Evolutionary conservation across 1,139 yeast genomes (phyloP).

Genomic region (Scheffersomyces segobiensis): DNA sequence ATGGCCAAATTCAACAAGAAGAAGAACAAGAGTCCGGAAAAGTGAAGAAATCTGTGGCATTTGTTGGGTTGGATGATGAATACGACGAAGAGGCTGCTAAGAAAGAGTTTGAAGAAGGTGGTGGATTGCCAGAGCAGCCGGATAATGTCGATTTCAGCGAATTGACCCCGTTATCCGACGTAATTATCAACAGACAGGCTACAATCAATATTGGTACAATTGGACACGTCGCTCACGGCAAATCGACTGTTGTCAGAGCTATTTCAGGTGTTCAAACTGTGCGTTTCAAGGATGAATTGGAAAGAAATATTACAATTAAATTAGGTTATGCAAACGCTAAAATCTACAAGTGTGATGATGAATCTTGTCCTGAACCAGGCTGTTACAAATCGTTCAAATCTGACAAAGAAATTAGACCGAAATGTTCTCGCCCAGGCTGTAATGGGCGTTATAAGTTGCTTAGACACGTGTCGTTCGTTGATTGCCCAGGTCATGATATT

Average conservation of each 20-base stretch:
- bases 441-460: constrained; percentile 81
- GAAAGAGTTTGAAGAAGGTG: constrained; percentile 95
- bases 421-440: constrained; percentile 83
- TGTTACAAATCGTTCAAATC: constrained; percentile 94
- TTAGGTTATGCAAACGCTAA: constrained; percentile 99
- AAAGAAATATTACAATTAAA: constrained; percentile 98
- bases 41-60: constrained; percentile 77
- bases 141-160: constrained; percentile 76
- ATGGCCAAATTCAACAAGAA: constrained; percentile 29
- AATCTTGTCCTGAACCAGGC: constrained; percentile 89
- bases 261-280: constrained; percentile 99
- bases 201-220: constrained; percentile 98
- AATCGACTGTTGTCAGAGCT: constrained; percentile 97
- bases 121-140: constrained; percentile 97
- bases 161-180: constrained; percentile 87
- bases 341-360: constrained; percentile 89
- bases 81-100: constrained; percentile 66
- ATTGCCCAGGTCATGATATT: constrained; percentile 99
- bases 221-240: constrained; percentile 99
- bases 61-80: constrained; percentile 73
- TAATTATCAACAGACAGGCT: constrained; percentile 97
- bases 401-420: constrained; percentile 92
- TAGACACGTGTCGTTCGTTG: constrained; percentile 97
- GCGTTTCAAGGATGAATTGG: constrained; percentile 96
- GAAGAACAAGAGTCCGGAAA: constrained; percentile 33